Evolutionary conservation across 2,329 filamentous ascomycete genomes (phyloP), one percentile per base, ranked within the genome.

Genomic region (Colletotrichum lindemuthianum): DNA sequence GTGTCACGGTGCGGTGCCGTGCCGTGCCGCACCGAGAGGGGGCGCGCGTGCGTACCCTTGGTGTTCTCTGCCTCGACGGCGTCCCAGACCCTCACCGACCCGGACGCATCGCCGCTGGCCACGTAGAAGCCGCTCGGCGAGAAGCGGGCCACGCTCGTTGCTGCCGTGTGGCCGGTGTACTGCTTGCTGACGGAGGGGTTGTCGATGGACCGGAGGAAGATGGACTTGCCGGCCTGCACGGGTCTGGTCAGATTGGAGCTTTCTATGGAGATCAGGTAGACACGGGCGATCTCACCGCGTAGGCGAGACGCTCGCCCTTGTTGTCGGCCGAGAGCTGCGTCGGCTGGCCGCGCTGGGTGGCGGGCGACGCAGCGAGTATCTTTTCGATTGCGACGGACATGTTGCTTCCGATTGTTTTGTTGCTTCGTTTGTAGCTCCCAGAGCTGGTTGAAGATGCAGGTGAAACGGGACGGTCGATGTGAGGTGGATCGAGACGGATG

Each of bases 151-250:
- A 98, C 92, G 3, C 93, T 97, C 1, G 96, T 97, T 67, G 90
- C 86, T 49, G 92, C 86, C 50, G 92, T 97, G 81, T 99, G 96
- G 71, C 91, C 90, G 12, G 90, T 96, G 80, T 98, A 99, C 78
- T 99, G 94, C 74, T 91, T 93, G 77, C 90, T 90, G 68, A 90
- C 79, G 69, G 92, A 86, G 56, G 95, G 95, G 75, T 96, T 83
- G 81, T 99, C 95, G 81, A 99, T 97, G 68, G 90, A 94, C 71
- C 96, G 93, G 51, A 99, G 85, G 80, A 97, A 98, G 79, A 99
- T 90, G 67, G 95, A 98, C 84, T 98, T 98, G 74, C 93, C 94
- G 57, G 93, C 95, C 93, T 96, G 71, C 11, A 54, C 12, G 5
- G 12, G 40, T 51, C 33, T 11, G 41, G 59, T 57, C 24, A 8